phyloP scores from a whole-genome alignment of 192 early-diverging fungal genomes.

The Mortierella claussenii region DNA sequence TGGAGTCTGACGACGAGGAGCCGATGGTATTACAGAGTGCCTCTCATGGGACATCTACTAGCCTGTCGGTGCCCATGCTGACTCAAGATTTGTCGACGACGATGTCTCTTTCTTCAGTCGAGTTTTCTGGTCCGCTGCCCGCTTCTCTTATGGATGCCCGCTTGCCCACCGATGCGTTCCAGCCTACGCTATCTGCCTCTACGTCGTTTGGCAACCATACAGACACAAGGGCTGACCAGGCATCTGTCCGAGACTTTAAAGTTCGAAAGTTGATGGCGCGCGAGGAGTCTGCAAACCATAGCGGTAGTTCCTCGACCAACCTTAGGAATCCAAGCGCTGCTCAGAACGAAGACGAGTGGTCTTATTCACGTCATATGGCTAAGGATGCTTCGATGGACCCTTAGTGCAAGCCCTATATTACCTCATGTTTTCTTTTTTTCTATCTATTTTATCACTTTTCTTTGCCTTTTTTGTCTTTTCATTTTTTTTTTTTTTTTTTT shows the following conservation, averaged over 20 bases:
- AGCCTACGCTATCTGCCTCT: constrained; percentile 3
- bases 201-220: background rate
- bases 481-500: constrained; percentile 7
- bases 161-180: background rate
- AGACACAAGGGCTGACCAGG: constrained; percentile 1
- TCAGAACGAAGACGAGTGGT: constrained; percentile 28
- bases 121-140: constrained; percentile 25
- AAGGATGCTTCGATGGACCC: constrained; percentile 29
- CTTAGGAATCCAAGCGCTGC: background rate
- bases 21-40: background rate
- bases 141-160: constrained; percentile 16
- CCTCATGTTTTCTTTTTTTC: background rate
- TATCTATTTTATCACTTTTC: constrained; percentile 12
- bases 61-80: constrained; percentile 40
- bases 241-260: constrained; percentile 33
- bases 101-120: constrained; percentile 31
- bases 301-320: constrained; percentile 8
- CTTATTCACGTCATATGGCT: constrained; percentile 51
- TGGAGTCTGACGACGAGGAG: constrained; percentile 46
- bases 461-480: background rate
- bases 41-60: constrained; percentile 13
- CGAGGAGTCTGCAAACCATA: constrained; percentile 11
- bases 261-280: constrained; percentile 48
- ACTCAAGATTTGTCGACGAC: constrained; percentile 45
- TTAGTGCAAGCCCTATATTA: background rate